These are phyloP conservation scores for Corynascus novoguineensis DNA, from an alignment of 495 filamentous ascomycete species.

Conservation along the genomic window DNA sequence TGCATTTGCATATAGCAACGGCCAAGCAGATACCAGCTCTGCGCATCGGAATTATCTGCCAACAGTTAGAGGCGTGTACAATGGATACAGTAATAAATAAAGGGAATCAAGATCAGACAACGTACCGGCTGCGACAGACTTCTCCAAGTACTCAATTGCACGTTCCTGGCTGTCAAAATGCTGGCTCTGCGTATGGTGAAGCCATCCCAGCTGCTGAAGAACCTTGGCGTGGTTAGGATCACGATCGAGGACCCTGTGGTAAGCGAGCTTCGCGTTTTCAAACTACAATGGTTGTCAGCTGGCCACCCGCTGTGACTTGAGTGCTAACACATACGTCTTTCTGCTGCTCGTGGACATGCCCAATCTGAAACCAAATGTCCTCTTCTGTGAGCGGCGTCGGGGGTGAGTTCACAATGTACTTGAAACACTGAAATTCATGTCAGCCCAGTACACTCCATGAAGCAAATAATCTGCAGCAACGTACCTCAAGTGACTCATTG, in stretches of 20 bases:
- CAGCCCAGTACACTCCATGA: too few relatives aligned
- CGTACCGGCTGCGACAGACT: constrained; percentile 90
- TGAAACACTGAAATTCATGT: constrained; percentile 68
- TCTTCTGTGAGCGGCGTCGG: constrained; percentile 92
- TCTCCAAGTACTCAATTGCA: constrained; percentile 95
- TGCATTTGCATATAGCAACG: constrained; percentile 99
- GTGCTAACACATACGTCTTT: constrained; percentile 72
- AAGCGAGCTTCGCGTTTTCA: constrained; percentile 84
- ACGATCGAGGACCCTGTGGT: constrained; percentile 86
- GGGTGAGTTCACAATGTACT: constrained; percentile 92
- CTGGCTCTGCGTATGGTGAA: constrained; percentile 91
- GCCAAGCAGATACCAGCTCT: constrained; percentile 97
- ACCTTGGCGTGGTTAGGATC: constrained; percentile 98
- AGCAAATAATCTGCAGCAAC: constrained; percentile 26
- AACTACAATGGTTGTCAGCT: constrained; percentile 54
- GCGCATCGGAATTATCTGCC: constrained; percentile 85
- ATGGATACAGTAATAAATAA: constrained; percentile 7
- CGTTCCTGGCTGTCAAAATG: constrained; percentile 87
- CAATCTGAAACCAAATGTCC: constrained; percentile 99
- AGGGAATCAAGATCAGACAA: constrained; percentile 3
- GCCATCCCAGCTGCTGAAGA: constrained; percentile 94
- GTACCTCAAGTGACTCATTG: constrained; percentile 81
- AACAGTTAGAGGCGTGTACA: constrained; percentile 34
- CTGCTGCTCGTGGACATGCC: constrained; percentile 97
- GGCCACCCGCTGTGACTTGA: not conserved